Base-by-base conservation (phyloP, 1,284 basidiomycete species). In the Ganoderma meredithae region DNA sequence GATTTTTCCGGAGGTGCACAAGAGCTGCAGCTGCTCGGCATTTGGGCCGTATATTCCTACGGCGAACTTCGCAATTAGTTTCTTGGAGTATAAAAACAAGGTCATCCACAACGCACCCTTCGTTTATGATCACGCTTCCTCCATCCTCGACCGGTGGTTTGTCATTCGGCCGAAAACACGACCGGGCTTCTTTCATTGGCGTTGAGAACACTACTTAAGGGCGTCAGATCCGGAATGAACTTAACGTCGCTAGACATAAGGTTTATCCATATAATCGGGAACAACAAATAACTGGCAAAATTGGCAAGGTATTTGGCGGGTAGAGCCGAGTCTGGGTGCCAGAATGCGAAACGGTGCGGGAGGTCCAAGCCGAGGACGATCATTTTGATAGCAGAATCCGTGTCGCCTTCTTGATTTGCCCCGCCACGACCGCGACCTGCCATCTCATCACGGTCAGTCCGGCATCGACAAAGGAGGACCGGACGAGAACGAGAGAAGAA, bases 401-500 rank as follows among this genome's bases (percentile, higher is more conserved):
- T 41, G 43, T 60, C n/a, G 58, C 58, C 58, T 60, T 22, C 31
- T 47, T 62, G 19, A 62, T 27, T 62, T 52, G 31, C 44, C 39
- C 44, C 31, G 61, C 19, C 12, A 62, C 44, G 27, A 5, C 33
- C n/a, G 2, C 43, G 8, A 62, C 44, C 61, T 62, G 61, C 44
- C 8, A 49, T 27, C 17, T 19, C 15, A 39, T 27, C 19, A 27
- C 10, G 61, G 36, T 27, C 27, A 44, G 58, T 12, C n/a, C 39
- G 6, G 17, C 12, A 9, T 27, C 15, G 33, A 40, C 27, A 15
- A n/a, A n/a, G 5, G 36, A 39, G 36, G 36, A 10, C 36, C 36
- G 9, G 36, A 39, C 2, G 7, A 7, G 22, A 39, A 41, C 4
- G 22, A 5, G 9, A 25, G 8, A 10, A 55, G 13, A 8, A 82